These are phyloP conservation scores for Pseudocercospora fuligena DNA, from an alignment of 2,329 filamentous ascomycete species.

Conservation along the genomic window DNA sequence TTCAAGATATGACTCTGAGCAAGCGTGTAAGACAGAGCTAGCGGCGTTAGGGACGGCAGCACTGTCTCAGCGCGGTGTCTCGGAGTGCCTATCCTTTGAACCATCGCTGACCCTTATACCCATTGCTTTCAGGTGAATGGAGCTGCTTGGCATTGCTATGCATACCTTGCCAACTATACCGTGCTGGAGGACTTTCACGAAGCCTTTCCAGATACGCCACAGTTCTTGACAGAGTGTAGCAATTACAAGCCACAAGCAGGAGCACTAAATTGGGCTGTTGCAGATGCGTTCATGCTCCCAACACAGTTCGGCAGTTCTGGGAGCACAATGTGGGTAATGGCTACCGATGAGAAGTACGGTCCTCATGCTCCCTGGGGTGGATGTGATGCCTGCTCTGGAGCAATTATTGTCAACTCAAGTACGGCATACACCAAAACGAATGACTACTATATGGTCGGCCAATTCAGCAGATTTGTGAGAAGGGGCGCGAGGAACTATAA, in stretches of 20 bases:
- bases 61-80: no score
- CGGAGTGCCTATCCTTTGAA: no score
- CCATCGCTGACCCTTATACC: no score
- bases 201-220: conserved; percentile 45
- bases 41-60: no score
- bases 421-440: conserved; percentile 53
- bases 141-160: conserved; percentile 49
- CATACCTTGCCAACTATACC: conserved; percentile 37
- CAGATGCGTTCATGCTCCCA: conserved; percentile 33
- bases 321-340: conserved; percentile 53
- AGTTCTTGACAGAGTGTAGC: conserved; percentile 59
- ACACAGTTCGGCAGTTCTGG: conserved; percentile 55
- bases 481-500: conserved; percentile 29
- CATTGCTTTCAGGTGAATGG: no score
- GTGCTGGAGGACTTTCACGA: conserved; percentile 50
- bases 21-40: no score
- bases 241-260: conserved; percentile 30
- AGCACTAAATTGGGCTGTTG: conserved; percentile 28
- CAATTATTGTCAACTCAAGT: conserved; percentile 71
- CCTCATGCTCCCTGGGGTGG: conserved; percentile 50
- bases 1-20: no score
- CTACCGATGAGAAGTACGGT: conserved; percentile 50
- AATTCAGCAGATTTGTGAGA: conserved; percentile 46
- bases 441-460: conserved; percentile 61
- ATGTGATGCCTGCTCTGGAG: conserved; percentile 59